These are phyloP conservation scores for Trichoderma koningiopsis DNA, from an alignment of 2,329 filamentous ascomycete genomes.

Conservation along the genomic window DNA sequence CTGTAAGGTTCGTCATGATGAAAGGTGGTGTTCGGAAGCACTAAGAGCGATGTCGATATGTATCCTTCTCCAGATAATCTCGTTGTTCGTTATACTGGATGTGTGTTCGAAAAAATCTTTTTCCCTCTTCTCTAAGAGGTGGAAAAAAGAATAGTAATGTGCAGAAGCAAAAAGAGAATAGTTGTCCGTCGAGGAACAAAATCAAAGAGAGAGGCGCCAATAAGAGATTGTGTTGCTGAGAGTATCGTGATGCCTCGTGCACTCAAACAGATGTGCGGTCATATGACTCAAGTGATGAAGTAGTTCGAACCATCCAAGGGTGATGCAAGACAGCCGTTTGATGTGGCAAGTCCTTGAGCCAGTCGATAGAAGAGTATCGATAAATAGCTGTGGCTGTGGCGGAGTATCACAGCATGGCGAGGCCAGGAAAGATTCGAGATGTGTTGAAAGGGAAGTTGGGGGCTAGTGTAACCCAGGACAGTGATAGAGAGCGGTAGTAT, in stretches of 20 bases:
- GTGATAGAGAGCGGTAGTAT: constrained; percentile 20
- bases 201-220: constrained; percentile 7
- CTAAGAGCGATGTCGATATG: background rate
- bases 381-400: constrained; percentile 4
- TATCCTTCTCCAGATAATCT: background rate
- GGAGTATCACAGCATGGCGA: constrained; percentile 20
- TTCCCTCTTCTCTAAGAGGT: background rate
- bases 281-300: constrained; percentile 11
- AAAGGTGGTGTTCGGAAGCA: background rate
- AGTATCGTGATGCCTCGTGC: constrained; percentile 1
- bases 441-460: background rate
- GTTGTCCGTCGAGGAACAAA: background rate
- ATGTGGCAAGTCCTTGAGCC: background rate
- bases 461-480: background rate
- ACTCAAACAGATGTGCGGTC: constrained; percentile 6
- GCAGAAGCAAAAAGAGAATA: background rate
- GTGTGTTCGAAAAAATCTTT: background rate
- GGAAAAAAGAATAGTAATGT: background rate
- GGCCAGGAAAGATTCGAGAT: background rate
- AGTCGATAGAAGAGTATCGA: background rate
- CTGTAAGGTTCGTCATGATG: constrained; percentile 41
- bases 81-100: background rate
- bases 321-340: constrained; percentile 10
- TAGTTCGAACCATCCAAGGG: constrained; percentile 2
- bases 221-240: background rate